Base-by-base conservation (phyloP, 768 basidiomycete genomes). In the Sporobolomyces roseus region DNA sequence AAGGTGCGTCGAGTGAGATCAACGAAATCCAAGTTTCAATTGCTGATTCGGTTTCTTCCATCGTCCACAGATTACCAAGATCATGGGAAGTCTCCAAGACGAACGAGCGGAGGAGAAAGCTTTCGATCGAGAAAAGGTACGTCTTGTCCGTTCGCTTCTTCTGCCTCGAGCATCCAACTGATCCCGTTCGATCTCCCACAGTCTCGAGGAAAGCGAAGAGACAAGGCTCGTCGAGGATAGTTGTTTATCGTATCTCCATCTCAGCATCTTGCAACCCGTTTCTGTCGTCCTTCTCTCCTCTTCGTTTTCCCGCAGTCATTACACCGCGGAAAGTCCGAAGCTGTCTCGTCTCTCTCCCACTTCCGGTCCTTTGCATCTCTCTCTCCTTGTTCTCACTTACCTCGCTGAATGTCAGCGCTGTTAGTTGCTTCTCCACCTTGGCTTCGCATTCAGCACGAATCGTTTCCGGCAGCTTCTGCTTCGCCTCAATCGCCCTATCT, bases 81-180 rank as follows among this genome's bases (percentile, higher is more conserved):
- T 88, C 29, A 78, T 80, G 66, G 79, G 81, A 4, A 76, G 74
- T 13, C 78, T 89, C 83, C 78, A 86, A 83, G 84, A 86, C 36
- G 96, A 99, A 81, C 83, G 94, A 61, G 91, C 92, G 27, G 96
- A 98, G 80, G 87, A 97, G 81, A 98, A 96, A 82, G 86, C 85
- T 49, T 86, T 88, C 87, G 88, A 93, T 76, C 84, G 89, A 78
- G 78, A 80, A 48, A 87, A 83, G 76, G 88, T 88, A 54, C 29
- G 66, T 68, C 16, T 41, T 63, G n/a, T n/a, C n/a, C n/a, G n/a
- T n/a, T n/a, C n/a, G 19, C 21, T 23, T 53, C 25, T 2, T 50
- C 45, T 23, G 35, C 25, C 30, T 25, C 29, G 51, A 17, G n/a
- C n/a, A n/a, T n/a, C n/a, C n/a, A n/a, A n/a, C n/a, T n/a, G n/a